Evolutionary conservation across 176 grass and related monocot species (phyloP).

Genomic region (Carex littledalei): DNA sequence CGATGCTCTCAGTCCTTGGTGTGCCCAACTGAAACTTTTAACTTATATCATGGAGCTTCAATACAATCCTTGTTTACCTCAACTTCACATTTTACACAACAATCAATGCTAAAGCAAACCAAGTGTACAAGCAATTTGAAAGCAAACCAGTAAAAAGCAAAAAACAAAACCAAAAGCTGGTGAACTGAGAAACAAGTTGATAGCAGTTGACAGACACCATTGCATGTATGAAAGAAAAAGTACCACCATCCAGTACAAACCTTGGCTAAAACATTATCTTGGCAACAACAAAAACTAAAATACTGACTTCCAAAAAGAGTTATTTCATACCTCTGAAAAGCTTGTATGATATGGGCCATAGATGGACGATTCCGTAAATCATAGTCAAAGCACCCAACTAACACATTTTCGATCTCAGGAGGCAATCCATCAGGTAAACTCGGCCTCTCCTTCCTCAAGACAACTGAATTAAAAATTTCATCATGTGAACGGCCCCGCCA

Average conservation of each 20-base stretch:
- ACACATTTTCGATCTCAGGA: constrained; percentile 52
- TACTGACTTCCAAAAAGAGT: neutral
- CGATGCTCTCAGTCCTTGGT: neutral
- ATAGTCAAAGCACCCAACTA: constrained; percentile 76
- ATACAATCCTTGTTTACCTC: neutral
- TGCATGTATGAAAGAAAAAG: neutral
- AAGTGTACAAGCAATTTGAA: neutral
- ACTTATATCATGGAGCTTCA: neutral
- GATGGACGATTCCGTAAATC: constrained; percentile 69
- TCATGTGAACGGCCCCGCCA: constrained; percentile 72
- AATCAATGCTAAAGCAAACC: neutral
- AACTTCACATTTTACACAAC: neutral
- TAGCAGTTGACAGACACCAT: neutral
- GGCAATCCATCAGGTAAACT: constrained; percentile 61
- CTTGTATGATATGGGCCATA: constrained; percentile 69
- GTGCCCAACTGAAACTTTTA: neutral
- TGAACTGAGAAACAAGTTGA: neutral
- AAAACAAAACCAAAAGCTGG: neutral
- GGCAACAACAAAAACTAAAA: constrained; percentile 6
- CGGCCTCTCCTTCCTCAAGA: constrained; percentile 78
- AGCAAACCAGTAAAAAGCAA: neutral
- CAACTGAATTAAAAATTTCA: constrained; percentile 88
- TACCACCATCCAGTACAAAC: constrained; percentile 1
- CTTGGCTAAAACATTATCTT: constrained; percentile 10
- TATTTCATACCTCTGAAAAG: constrained; percentile 61